Evolutionary conservation across 768 basidiomycete genomes (phyloP), one percentile per base, ranked within the genome.

Genomic region (Astraeus odoratus): DNA sequence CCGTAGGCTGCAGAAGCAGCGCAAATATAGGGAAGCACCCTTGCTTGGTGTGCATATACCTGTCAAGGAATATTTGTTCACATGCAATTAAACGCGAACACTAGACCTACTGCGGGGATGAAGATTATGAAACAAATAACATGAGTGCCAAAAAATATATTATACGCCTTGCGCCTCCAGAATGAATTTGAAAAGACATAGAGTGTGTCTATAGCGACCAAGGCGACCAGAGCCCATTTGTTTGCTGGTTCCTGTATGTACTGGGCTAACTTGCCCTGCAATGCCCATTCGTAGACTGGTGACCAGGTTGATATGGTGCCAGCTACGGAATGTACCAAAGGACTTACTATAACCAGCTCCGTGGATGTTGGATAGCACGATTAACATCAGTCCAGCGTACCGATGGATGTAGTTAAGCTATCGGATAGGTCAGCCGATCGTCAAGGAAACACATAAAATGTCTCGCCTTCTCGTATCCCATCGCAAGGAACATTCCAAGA

Each of bases 401-500:
- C 77, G 75, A 55, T 81, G 79, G 20, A 80, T 56, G 56, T 65
- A 76, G 57, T 78, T 78, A 46, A 76, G 56, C 69, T 78, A 50
- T 37, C 49, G 48, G 37, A 24, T 6, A 34, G 8, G 15, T 36
- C 13, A 33, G 22, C n/a, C 2, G 30, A 18, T 31, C 16, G n/a
- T 9, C 33, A 20, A 33, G 10, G 39, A 27, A 25, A 8, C 5
- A 20, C n/a, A 16, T 6, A 20, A 8, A 36, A n/a, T 9, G 8
- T 47, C 65, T 50, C 35, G 73, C 75, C 53, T 70, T 71, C 47
- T 75, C 74, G 51, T 77, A 76, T 2, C 73, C 69, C 40, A 72
- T 56, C 3, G 69, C 72, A 5, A 73, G 43, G 16, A 69, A 44
- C 47, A 66, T 56, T 13, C 68, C 63, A 13, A 77, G 37, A 12